Base-by-base conservation (phyloP, 1,284 basidiomycete genomes). In the Puccinia coronata region DNA sequence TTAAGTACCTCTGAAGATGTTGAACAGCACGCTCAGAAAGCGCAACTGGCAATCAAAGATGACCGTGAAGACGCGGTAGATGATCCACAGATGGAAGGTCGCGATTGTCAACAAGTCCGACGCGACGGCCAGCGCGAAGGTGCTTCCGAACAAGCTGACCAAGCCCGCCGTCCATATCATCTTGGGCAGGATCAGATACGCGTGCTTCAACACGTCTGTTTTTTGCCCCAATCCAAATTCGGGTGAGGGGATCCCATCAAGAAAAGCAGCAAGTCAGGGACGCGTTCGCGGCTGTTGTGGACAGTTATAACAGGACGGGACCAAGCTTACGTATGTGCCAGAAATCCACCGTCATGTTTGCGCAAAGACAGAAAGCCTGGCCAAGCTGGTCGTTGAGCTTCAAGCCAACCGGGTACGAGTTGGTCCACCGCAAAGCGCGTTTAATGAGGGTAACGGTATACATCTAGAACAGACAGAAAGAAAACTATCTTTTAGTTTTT, bases 401-500 rank as follows among this genome's bases (percentile, higher is more conserved):
- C 61, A 99, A 87, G 0, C 97, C 96, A 0, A 92, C 94, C 0
- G 96, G 96, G 96, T 97, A 99, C 81, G 92, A 91, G 85, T 96
- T 92, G 4, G 99, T 89, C 96, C 96, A 98, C 0, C 88, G 83
- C 0, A 97, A 88, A 0, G 89, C 88, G 25, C 87, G 87, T 65
- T 89, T 88, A n/a, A 92, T 85, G 76, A 88, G 87, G 20, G 88
- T 84, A 39, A 92, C 87, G 0, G 90, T 87, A 57, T 88, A 87
- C 20, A 83, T 83, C 89, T 90, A 83, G 11, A 28, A 11, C 36
- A 6, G 34, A 49, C 53, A 31, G n/a, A 79, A 34, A 6, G 34
- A 25, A 28, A 47, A 28, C 11, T 36, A 73, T 25, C n/a, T n/a
- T n/a, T n/a, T n/a, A n/a, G n/a, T n/a, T n/a, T n/a, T n/a, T n/a